Evolutionary conservation across 1,139 yeast genomes (phyloP), one percentile per base, ranked within the genome.

Genomic region (Casaregolazyma suthepensis): DNA sequence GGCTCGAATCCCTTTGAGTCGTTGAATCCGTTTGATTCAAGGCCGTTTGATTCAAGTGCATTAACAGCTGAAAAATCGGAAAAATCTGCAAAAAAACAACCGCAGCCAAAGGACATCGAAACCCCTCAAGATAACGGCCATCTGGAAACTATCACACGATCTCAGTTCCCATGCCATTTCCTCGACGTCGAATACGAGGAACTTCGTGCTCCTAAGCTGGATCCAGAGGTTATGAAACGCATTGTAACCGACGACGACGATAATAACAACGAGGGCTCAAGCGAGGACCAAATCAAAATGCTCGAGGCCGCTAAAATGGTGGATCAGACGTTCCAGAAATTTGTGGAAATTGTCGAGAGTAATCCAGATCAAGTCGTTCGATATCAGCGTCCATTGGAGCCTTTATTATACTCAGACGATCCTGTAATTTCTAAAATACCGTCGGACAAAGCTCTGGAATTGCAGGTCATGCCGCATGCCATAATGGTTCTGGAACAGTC

Each of bases 391-490:
- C 60, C 66, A 15, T 83, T 48, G 83, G 83, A 72, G 47, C 96
- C 97, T 5, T 71, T 91, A 38, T 70, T 87, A 23, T 90, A 87
- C 68, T 79, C 85, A 40, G 81, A 87, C 0, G 77, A 76, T 52
- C 90, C 84, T 57, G 70, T 74, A 50, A 61, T 66, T 15, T 75
- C 77, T 0, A 79, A 71, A 61, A 81, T 85, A 60, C 91, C 93
- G 1, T 42, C 51, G 15, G 57, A 62, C 6, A 77, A 96, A 59
- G 78, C 78, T 20, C 87, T 89, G 63, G 99, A 93, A 68, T 72
- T 91, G 54, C 99, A 93, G 67, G 70, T 93, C 54, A 91, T 93
- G 98, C 99, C 99, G 5, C 88, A 88, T 67, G 81, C 91, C 52
- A 91, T 93, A 52, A 75, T 88, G 58, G 93, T 88, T 62, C 75